Evolutionary conservation across 768 basidiomycete genomes (phyloP), one percentile per base, ranked within the genome.

Genomic region (Boletus eberwhitei): DNA sequence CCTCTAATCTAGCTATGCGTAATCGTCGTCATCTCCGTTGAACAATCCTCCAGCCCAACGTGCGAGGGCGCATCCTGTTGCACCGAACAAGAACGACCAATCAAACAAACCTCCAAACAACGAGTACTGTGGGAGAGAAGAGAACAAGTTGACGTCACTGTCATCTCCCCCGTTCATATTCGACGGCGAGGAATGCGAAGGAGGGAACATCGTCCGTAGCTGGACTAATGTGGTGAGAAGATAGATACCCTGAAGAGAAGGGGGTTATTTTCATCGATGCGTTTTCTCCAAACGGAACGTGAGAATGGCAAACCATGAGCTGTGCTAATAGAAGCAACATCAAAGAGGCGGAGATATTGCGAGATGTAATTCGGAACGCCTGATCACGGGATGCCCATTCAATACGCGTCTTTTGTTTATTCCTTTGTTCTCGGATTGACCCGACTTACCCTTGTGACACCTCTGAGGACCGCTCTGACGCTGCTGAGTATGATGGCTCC

Each of bases 151-250:
- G 21, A 70, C 53, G 16, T 62, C 60, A 17, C 55, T 51, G 1
- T 55, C 56, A 13, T 46, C 49, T 11, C 38, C 54, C 21, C 29
- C 56, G 6, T 53, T 57, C 48, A 45, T 17, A 19, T 54, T 55
- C 50, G 38, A 64, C n/a, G 40, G 55, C 53, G 36, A 59, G 38
- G 63, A 57, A 60, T 17, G 63, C n/a, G 78, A 68, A 1, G 84
- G 81, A 2, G 91, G 91, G 68, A 93, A 91, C 12, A 86, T 85
- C 26, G 85, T 84, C 38, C 90, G 86, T 43, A 93, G 77, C 67
- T 93, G 91, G 13, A 93, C 84, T 45, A 93, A 73, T 0, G 90
- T 93, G 4, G 89, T 86, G 29, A 93, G 80, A 35, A 93, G 80
- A 66, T 93, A 93, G 40, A 89, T 87, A 12, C 86, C 88, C 90